Percentiles rank a stretch among this genome's conserved stretches.
phyloP scores from a whole-genome alignment of 2,329 filamentous ascomycete species.

The Aspergillus sp. region DNA sequence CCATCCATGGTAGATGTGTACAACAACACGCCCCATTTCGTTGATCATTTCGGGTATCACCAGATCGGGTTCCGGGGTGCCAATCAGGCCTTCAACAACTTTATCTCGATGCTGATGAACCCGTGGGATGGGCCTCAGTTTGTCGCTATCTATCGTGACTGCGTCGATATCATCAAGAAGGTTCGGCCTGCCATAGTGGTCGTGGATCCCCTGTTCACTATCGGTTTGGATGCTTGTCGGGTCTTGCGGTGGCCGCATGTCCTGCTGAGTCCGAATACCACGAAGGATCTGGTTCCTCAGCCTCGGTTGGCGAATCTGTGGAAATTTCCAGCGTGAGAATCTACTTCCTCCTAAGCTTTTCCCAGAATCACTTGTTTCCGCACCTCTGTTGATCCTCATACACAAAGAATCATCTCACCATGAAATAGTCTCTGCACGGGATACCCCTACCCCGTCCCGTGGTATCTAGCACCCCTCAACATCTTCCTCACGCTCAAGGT shows the following conservation, averaged over 20 bases:
- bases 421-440: slow-evolving; percentile 39
- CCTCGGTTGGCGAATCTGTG: slow-evolving; percentile 32
- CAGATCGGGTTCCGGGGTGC: slow-evolving; percentile 30
- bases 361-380: not conserved
- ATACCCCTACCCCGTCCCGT: slow-evolving; percentile 45
- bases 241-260: slow-evolving; percentile 32
- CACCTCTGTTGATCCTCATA: not conserved
- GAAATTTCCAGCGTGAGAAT: slow-evolving; percentile 19
- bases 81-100: slow-evolving; percentile 18
- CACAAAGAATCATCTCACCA: not conserved
- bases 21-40: not conserved
- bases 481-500: slow-evolving; percentile 36
- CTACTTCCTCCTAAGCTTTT: not conserved
- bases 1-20: slow-evolving; percentile 18
- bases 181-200: slow-evolving; percentile 16
- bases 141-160: slow-evolving; percentile 36
- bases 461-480: slow-evolving; percentile 40
- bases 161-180: slow-evolving; percentile 32
- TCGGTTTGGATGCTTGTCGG: slow-evolving; percentile 42
- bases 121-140: slow-evolving; percentile 38
- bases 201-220: slow-evolving; percentile 41
- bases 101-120: slow-evolving; percentile 13
- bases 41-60: slow-evolving; percentile 11
- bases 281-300: slow-evolving; percentile 41
- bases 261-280: slow-evolving; percentile 44